Evolutionary conservation across 768 basidiomycete genomes (phyloP), one percentile per base, ranked within the genome.

Genomic region (Boletus subcaerulescens): DNA sequence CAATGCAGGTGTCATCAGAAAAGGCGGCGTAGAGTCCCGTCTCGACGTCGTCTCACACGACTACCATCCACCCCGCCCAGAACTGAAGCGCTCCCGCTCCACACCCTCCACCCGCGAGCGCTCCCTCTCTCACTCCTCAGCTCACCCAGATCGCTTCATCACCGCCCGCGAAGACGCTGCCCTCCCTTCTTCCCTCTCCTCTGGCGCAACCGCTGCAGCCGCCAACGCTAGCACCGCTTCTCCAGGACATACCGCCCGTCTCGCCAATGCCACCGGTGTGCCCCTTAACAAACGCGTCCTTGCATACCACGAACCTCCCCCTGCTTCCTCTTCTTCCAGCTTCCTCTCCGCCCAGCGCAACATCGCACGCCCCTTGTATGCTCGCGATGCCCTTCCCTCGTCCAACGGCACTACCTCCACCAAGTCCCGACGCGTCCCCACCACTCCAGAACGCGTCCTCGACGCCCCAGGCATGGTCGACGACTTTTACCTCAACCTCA

Each of bases 401-500:
- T 87, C 89, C 5, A 85, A 82, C 4, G 82, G 86, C 2, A 75
- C 81, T 2, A 73, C 77, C 0, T 85, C 85, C 0, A 81, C 83
- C 60, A 91, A 91, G 67, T 79, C 87, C 6, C 81, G 96, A 18
- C 86, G 88, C 60, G 91, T 98, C 50, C 82, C 93, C 0, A 89
- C 90, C 0, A 83, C 86, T 22, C 92, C 96, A 0, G 91, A 96
- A 62, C 83, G 93, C n/a, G 93, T 98, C 9, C 80, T 99, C 11
- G 97, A 98, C 62, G 96, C 96, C 0, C 94, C 94, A 1, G 92
- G 92, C 7, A 86, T 91, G 79, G 80, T 86, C 11, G 93, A 98
- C 60, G 97, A 99, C 71, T 99, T 96, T 71, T 99, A 99, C 67
- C 84, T 99, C 65, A 99, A 98, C 70, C 78, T 99, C 49, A 70